Base-by-base conservation (phyloP, 108 stramenopile species). In the Nannochloropsis salina region DNA sequence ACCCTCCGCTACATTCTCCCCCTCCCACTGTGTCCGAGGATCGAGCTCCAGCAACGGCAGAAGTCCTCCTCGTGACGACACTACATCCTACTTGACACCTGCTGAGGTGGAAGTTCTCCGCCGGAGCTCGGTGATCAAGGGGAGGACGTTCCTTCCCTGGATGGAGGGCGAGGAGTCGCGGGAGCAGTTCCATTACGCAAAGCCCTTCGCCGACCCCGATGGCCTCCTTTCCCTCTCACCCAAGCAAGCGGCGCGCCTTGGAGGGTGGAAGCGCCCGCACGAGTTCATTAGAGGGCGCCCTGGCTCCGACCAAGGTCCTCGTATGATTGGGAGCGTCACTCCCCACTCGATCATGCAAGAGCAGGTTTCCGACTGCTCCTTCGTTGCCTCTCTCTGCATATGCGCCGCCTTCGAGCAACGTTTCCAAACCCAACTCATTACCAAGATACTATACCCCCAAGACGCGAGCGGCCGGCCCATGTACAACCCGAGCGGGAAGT, bases 331-430 rank as follows among this genome's bases (percentile, higher is more conserved):
- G 41, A 40, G 18, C 10, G 83, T 89, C 43, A 89, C 86, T 31
- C 89, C 89, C 8, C 86, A 89, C 86, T 86, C 82, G 43, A 89
- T 89, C 80, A 86, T 9, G 45, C 95, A 98, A 87, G 89, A 95
- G 83, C 91, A 92, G 42, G 95, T 98, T 15, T 92, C 95, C 18
- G 95, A 97, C 87, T 98, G 97, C 89, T 94, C 93, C 88, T 97
- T 97, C 90, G 93, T 98, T 85, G 95, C 95, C 6, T 93, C 93
- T 41, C 90, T 98, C 9, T 96, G 95, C 86, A 93, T 96, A 20
- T 92, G 93, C n/a, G 94, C 96, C 31, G 92, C 90, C 11, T 94
- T 92, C 47, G 95, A 98, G 86, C 92, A 92, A 44, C 88, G 94
- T 2, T 94, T 93, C 45, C 87, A 83, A 15, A 83, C 44, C 44